Evolutionary conservation across 139 green algal genomes (phyloP).

Genomic region (Chlamydomonas sp.): DNA sequence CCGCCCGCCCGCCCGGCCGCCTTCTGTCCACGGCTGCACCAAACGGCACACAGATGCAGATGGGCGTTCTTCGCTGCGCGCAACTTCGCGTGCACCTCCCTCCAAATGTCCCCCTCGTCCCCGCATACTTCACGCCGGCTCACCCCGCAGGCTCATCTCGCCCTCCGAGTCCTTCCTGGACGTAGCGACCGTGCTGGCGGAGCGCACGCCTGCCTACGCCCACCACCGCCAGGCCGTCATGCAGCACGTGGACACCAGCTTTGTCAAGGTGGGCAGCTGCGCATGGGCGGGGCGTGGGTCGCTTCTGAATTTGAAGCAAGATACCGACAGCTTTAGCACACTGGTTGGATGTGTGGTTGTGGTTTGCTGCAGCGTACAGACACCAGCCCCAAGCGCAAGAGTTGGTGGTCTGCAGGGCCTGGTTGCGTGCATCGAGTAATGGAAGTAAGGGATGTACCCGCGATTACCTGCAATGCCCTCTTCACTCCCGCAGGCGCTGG

Average conservation of each 20-base stretch:
- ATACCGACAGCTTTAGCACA: no score
- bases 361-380: no score
- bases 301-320: no score
- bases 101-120: background rate
- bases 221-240: background rate
- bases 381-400: background rate
- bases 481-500: background rate
- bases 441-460: no score
- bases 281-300: no score
- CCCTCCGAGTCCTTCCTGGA: conserved; percentile 7
- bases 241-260: conserved; percentile 36
- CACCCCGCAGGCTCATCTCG: background rate
- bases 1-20: background rate
- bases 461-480: background rate
- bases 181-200: conserved; percentile 7
- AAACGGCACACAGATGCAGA: no score
- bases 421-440: no score
- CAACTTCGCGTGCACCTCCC: background rate
- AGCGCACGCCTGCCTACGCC: conserved; percentile 14
- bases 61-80: no score
- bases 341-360: no score
- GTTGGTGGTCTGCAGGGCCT: no score
- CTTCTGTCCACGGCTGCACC: no score
- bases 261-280: background rate
- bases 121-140: no score